Evolutionary conservation across 1,284 basidiomycete genomes (phyloP).

Genomic region (Ceratobasidium sp.): DNA sequence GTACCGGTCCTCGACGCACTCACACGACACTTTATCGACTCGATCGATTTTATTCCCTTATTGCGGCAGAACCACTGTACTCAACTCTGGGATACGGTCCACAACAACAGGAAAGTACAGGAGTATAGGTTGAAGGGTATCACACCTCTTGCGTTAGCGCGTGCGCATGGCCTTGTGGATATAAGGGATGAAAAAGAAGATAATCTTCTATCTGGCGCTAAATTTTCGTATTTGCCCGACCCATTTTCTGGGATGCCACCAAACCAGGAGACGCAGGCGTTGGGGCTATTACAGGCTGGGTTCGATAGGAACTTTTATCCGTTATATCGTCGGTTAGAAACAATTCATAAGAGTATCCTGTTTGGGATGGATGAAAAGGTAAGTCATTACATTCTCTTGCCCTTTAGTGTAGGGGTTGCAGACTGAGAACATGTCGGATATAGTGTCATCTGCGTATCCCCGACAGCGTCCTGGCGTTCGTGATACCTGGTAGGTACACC

Average conservation of each 20-base stretch:
- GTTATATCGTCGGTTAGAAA: slow-evolving; percentile 15
- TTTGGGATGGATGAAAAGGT: slow-evolving; percentile 43
- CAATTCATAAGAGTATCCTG: slow-evolving; percentile 26
- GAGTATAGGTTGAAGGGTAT: slow-evolving; percentile 9
- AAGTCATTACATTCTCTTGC: background rate
- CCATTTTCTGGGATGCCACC: slow-evolving; percentile 32
- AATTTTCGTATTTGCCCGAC: slow-evolving; percentile 28
- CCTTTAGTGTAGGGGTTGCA: background rate
- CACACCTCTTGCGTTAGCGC: slow-evolving; percentile 28
- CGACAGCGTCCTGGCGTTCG: slow-evolving; percentile 31
- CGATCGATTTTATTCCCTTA: slow-evolving; percentile 12
- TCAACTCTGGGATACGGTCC: slow-evolving; percentile 29
- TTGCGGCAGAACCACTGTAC: background rate
- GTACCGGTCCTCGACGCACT: background rate
- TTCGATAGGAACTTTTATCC: slow-evolving; percentile 20
- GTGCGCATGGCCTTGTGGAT: slow-evolving; percentile 20
- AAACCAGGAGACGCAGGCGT: slow-evolving; percentile 21
- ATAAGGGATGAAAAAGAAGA: background rate
- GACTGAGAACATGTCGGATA: background rate
- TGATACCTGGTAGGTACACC: slow-evolving; percentile 29
- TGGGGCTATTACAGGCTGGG: slow-evolving; percentile 8
- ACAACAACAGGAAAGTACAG: background rate
- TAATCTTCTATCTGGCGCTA: background rate
- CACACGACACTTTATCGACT: slow-evolving; percentile 5
- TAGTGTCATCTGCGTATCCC: slow-evolving; percentile 20